Evolutionary conservation across 805 yeast genomes (phyloP), one percentile per base, ranked within the genome.

Genomic region (Saturnispora mendoncae): DNA sequence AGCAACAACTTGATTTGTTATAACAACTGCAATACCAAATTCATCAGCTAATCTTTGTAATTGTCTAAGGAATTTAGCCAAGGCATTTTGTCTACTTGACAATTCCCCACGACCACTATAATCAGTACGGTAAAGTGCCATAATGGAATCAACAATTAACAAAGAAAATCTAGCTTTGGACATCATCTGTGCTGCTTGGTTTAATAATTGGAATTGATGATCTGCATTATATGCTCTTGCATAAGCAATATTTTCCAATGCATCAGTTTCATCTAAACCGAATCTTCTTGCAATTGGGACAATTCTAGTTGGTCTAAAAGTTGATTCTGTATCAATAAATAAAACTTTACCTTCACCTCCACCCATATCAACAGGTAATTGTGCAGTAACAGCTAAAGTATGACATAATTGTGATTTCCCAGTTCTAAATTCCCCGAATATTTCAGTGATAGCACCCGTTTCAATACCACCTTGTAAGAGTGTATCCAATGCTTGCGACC

Each of bases 261-360:
- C 94, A 57, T 86, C 96, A 53, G 83, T 87, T 17, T 92, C 94
- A 51, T 85, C 85, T 44, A 92, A 69, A 0, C 96, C 96, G 57
- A 83, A 92, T 51, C 98, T 70, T 57, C 80, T 80, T 2, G 96
- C 95, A 50, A 92, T 87, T 0, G 95, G 80, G 7, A 84, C 83
- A 51, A 92, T 68, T 53, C 98, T 74, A 33, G 80, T 81, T 1
- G 97, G 97, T 57, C 98, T 73, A 60, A 92, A 92, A 2, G 98
- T 92, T 15, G 97, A 96, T 58, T 90, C 98, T 0, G 97, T 90
- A 56, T 92, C 98, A 46, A 92, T 88, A 58, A 84, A 92, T 42
- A 92, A 68, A 61, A 97, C 90, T 62, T 92, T 87, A 26, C 98
- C 98, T 65, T 92, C 98, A 39, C 96, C 98, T 46, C 98, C 98